A percentile compares a stretch with the other conserved stretches of the same genome.
These are phyloP conservation scores for Phialocephala subalpina DNA, from an alignment of 2,329 filamentous ascomycete genomes.

Conservation along the genomic window DNA sequence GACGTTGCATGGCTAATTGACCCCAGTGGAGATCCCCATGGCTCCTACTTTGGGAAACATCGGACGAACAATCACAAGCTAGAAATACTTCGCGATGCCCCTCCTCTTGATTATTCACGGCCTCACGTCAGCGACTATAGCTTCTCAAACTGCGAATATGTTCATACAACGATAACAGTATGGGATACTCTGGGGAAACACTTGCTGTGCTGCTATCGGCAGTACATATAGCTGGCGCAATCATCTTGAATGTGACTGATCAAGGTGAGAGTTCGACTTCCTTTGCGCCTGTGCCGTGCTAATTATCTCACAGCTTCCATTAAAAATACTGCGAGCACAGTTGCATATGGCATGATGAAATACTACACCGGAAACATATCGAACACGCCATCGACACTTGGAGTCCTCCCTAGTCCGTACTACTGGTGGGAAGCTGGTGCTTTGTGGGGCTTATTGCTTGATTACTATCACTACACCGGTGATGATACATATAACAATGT, in stretches of 20 bases:
- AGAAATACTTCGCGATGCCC: slow-evolving; percentile 8
- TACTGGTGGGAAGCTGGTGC: slow-evolving; percentile 66
- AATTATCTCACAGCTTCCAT: slow-evolving; percentile 61
- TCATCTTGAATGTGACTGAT: slow-evolving; percentile 32
- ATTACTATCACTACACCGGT: slow-evolving; percentile 73
- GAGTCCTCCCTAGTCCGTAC: slow-evolving; percentile 70
- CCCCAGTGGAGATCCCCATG: slow-evolving; percentile 14
- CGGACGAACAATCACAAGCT: slow-evolving; percentile 13
- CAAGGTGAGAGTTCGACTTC: slow-evolving; percentile 20
- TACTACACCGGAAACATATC: slow-evolving; percentile 71
- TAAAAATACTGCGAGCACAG: slow-evolving; percentile 64
- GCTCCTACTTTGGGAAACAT: slow-evolving; percentile 2
- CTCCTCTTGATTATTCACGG: background rate
- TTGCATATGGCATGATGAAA: slow-evolving; percentile 67
- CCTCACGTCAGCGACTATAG: background rate
- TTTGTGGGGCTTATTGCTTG: slow-evolving; percentile 72
- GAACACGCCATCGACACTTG: slow-evolving; percentile 62
- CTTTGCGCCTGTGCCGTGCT: background rate
- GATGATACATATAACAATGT: slow-evolving; percentile 68
- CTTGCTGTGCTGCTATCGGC: slow-evolving; percentile 23
- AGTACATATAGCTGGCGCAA: slow-evolving; percentile 21
- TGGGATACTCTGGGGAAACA: slow-evolving; percentile 18
- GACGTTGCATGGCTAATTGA: slow-evolving; percentile 10
- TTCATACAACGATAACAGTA: slow-evolving; percentile 23
- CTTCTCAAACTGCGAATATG: slow-evolving; percentile 9